Evolutionary conservation across 2,329 filamentous ascomycete genomes (phyloP).

Genomic region (Fusarium staphyleae): DNA sequence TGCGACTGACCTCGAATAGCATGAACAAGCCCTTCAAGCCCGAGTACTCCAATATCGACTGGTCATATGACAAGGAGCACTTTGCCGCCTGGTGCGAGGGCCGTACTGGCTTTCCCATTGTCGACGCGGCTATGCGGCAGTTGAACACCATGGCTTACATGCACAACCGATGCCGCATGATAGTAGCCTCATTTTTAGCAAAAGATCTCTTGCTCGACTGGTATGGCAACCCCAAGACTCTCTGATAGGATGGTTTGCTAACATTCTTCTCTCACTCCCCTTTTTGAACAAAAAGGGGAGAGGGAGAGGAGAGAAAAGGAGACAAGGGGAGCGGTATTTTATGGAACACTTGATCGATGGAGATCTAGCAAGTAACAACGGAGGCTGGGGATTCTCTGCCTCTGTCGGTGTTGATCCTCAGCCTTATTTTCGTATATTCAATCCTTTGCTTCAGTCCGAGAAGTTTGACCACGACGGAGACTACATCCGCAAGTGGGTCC

Average conservation of each 20-base stretch:
- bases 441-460: slow-evolving; percentile 83
- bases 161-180: slow-evolving; percentile 88
- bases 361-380: slow-evolving; percentile 80
- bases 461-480: slow-evolving; percentile 81
- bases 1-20: slow-evolving; percentile 30
- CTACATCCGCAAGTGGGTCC: slow-evolving; percentile 85
- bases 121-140: slow-evolving; percentile 88
- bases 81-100: slow-evolving; percentile 80
- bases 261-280: too few relatives aligned
- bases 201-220: slow-evolving; percentile 86
- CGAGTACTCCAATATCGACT: slow-evolving; percentile 81
- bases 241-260: not conserved
- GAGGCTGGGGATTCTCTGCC: slow-evolving; percentile 64
- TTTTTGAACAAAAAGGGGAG: too few relatives aligned
- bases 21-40: slow-evolving; percentile 76
- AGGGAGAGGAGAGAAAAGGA: too few relatives aligned
- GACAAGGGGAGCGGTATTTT: slow-evolving; percentile 81
- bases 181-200: slow-evolving; percentile 78
- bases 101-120: slow-evolving; percentile 79
- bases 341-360: slow-evolving; percentile 83
- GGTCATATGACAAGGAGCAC: slow-evolving; percentile 75
- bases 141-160: slow-evolving; percentile 73
- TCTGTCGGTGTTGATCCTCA: slow-evolving; percentile 82
- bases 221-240: not conserved
- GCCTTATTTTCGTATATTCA: slow-evolving; percentile 92